phyloP scores from a whole-genome alignment of 225 moss, liverwort and hornwort species.

The Marchantia paleacea region DNA sequence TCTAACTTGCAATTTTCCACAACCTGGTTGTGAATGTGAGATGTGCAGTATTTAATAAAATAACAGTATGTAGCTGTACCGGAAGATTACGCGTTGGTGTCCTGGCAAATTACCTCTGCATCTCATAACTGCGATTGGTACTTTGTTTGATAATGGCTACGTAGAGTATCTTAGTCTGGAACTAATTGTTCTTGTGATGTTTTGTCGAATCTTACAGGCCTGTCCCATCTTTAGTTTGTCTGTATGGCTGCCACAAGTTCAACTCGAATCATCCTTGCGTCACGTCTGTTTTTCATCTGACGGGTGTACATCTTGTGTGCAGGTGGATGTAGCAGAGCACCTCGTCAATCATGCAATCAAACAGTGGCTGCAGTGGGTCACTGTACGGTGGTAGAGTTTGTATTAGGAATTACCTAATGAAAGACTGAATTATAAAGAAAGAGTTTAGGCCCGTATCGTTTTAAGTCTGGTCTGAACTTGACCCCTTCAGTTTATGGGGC shows the following conservation, averaged over 20 bases:
- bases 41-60: neutral
- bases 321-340: conserved; percentile 45
- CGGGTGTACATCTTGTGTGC: neutral
- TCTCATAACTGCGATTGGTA: neutral
- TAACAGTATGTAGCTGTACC: neutral
- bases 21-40: neutral
- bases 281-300: neutral
- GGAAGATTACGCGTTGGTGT: neutral
- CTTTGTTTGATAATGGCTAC: too few relatives aligned
- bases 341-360: conserved; percentile 32
- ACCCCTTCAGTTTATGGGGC: too few relatives aligned
- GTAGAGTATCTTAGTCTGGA: neutral
- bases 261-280: neutral
- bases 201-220: neutral
- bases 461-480: neutral
- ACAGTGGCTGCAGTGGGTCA: conserved; percentile 41
- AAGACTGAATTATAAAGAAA: neutral
- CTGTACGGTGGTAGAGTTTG: conserved; percentile 32
- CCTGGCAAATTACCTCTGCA: neutral
- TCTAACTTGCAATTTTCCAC: neutral
- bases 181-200: neutral
- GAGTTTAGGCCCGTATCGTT: too few relatives aligned
- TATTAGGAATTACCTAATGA: neutral
- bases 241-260: neutral
- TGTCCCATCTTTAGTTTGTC: neutral